Conservation (phyloP, 2,329 filamentous ascomycete genomes). For the Huntiella moniliformis region DNA sequence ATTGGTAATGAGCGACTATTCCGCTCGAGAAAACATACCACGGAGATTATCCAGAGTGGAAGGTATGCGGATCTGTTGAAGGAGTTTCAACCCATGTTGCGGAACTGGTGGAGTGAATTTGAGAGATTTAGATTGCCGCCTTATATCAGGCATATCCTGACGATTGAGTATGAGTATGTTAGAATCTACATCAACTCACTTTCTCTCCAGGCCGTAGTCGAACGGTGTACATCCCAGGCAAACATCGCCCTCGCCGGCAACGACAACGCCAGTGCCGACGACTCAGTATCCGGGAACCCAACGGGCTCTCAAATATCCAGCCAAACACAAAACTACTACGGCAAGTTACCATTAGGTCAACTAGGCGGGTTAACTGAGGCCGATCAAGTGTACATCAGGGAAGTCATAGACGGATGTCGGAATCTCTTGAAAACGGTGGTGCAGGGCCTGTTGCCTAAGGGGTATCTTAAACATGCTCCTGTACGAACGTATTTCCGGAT, state of each 20-base stretch:
- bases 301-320: conserved; percentile 32
- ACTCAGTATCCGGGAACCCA: conserved; percentile 13
- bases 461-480: conserved; percentile 64
- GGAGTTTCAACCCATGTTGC: conserved; percentile 61
- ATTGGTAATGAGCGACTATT: conserved; percentile 79
- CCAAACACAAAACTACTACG: conserved; percentile 45
- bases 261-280: conserved; percentile 19
- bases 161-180: conserved; percentile 90
- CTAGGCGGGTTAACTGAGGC: conserved; percentile 44
- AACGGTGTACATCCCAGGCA: conserved; percentile 68
- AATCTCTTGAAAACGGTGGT: conserved; percentile 63
- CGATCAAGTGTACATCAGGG: conserved; percentile 54
- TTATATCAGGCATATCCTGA: conserved; percentile 56
- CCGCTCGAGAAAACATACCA: conserved; percentile 69
- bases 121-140: conserved; percentile 53
- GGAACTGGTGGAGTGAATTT: conserved; percentile 65
- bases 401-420: conserved; percentile 60
- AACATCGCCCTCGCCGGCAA: conserved; percentile 12
- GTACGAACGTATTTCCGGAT: conserved; percentile 76
- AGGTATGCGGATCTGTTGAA: conserved; percentile 66
- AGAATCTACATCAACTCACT: conserved; percentile 89
- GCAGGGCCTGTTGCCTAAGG: conserved; percentile 52
- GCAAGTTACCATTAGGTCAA: conserved; percentile 43
- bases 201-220: conserved; percentile 83
- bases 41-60: conserved; percentile 70